A percentile compares a stretch with the other conserved stretches of the same genome.
phyloP scores from a whole-genome alignment of 345 rosid species.

The Viola odorata region DNA sequence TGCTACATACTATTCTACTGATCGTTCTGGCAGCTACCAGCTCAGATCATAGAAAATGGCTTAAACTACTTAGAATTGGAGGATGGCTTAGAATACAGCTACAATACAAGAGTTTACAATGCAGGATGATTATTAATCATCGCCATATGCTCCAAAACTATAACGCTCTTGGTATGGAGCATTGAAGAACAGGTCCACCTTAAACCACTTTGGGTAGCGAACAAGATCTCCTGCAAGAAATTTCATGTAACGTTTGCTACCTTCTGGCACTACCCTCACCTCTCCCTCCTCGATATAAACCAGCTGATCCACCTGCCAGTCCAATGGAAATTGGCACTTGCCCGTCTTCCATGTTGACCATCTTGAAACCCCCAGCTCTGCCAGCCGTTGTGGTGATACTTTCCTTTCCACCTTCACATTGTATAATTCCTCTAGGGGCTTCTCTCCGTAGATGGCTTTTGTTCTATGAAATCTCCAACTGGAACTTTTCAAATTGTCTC shows the following conservation, averaged over 20 bases:
- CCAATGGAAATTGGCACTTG: constrained; percentile 75
- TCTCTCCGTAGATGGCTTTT: constrained; percentile 57
- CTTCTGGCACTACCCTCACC: constrained; percentile 89
- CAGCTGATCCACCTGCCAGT: constrained; percentile 93
- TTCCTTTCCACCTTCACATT: constrained; percentile 69
- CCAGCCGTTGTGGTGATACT: constrained; percentile 47
- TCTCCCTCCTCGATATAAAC: constrained; percentile 97
- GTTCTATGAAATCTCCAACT: constrained; percentile 19
- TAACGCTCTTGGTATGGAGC: constrained; percentile 81
- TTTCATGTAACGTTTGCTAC: constrained; percentile 64
- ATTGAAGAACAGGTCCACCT: constrained; percentile 85
- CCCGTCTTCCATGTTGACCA: constrained; percentile 93
- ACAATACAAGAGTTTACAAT: too few relatives aligned
- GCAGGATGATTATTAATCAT: constrained; percentile 41
- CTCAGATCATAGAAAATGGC: too few relatives aligned
- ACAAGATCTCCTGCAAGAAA: constrained; percentile 86
- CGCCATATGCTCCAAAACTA: constrained; percentile 79
- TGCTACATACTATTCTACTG: too few relatives aligned
- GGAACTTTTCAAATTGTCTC: neutral
- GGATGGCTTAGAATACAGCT: too few relatives aligned
- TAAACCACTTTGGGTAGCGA: constrained; percentile 91
- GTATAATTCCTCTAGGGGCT: constrained; percentile 72
- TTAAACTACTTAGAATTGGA: too few relatives aligned
- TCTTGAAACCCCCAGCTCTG: constrained; percentile 65
- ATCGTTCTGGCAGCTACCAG: too few relatives aligned